Percentiles rank a stretch among this genome's conserved stretches.
These are phyloP conservation scores for Drechslerella stenobrocha DNA, from an alignment of 2,329 filamentous ascomycete genomes.

Conservation along the genomic window DNA sequence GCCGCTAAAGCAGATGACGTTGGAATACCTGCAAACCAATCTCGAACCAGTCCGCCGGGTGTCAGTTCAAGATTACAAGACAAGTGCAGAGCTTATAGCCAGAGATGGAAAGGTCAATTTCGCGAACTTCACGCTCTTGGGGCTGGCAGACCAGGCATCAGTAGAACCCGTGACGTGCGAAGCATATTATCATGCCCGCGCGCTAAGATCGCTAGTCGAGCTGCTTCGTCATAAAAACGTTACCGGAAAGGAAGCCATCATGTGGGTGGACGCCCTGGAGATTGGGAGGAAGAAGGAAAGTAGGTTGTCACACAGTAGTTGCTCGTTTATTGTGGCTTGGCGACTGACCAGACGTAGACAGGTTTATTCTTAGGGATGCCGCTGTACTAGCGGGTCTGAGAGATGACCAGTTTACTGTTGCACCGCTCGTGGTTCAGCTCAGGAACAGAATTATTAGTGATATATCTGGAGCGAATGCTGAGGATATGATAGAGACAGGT, in stretches of 20 bases:
- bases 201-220: constrained; percentile 35
- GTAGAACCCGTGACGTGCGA: constrained; percentile 31
- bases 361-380: constrained; percentile 30
- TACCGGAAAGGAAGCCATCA: constrained; percentile 33
- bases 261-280: constrained; percentile 35
- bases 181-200: constrained; percentile 40
- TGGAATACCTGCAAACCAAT: constrained; percentile 16
- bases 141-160: constrained; percentile 18
- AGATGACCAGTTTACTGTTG: constrained; percentile 32
- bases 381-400: constrained; percentile 34
- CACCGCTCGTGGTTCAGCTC: constrained; percentile 26
- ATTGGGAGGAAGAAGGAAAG: constrained; percentile 39
- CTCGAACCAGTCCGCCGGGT: constrained; percentile 18
- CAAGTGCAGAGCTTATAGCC: constrained; percentile 6
- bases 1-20: constrained; percentile 17
- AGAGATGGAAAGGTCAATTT: constrained; percentile 39
- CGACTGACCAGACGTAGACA: constrained; percentile 17
- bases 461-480: constrained; percentile 39
- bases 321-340: neutral
- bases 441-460: constrained; percentile 43
- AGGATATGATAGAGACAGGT: constrained; percentile 43
- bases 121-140: constrained; percentile 32
- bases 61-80: constrained; percentile 29
- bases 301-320: neutral
- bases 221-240: constrained; percentile 32